Base-by-base conservation (phyloP, 768 basidiomycete genomes). In the Lactarius tabidus region DNA sequence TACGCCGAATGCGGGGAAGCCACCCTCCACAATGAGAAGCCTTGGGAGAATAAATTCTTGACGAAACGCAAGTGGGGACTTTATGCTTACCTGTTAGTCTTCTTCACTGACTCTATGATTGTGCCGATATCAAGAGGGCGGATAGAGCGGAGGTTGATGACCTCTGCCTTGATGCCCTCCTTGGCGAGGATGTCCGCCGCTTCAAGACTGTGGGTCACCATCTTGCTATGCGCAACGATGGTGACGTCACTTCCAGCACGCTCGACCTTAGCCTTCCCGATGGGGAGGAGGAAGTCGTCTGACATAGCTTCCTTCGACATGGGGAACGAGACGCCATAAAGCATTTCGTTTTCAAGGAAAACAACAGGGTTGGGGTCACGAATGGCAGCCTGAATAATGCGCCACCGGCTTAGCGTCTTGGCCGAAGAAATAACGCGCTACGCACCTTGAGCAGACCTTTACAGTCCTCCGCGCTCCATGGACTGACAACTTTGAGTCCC, bases 381-480 rank as follows among this genome's bases (percentile, higher is more conserved):
- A 74, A 99, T 98, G 45, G 97, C 97, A 67, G 94, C 78, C 94
- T 95, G 15, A 57, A 51, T 48, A 35, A 38, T 29, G 18, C 51
- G 20, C 18, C 33, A 23, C 33, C 31, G 1, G 28, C 6, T 41
- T 53, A 10, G 52, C 41, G 10, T 52, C 36, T 14, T 18, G 10
- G 12, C 5, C 26, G 48, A 10, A 23, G 35, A 26, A 38, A n/a
- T 31, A 23, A 48, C 35, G 38, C 20, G 18, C 48, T 31, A 70
- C 80, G 33, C 57, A 91, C 93, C 86, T 98, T 99, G 70, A 99
- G 84, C 64, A 99, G 84, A 75, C 97, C 97, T 78, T 93, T 98
- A 85, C 95, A 98, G 76, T 99, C 97, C 76, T 98, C 95, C n/a
- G 97, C 87, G 74, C 84, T 94, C 93, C 93, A 99, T 33, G 97